Conservation (phyloP, 2,329 filamentous ascomycete species). For the Colletotrichum coccodes region DNA sequence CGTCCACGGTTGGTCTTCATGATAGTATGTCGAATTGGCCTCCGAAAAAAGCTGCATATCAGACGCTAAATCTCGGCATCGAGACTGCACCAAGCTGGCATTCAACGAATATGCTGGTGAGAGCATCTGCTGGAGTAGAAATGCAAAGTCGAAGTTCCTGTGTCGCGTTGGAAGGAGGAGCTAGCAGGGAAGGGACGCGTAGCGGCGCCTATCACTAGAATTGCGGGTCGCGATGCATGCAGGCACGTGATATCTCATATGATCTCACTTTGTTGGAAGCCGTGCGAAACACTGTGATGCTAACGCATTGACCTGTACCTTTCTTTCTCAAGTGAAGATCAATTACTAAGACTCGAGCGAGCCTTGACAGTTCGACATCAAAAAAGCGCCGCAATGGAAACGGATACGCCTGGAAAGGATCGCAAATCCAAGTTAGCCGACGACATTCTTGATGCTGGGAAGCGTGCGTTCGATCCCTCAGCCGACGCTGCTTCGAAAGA, state of each 20-base stretch:
- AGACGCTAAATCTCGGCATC: not conserved
- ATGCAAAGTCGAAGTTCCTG: not conserved
- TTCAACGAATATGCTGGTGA: not conserved
- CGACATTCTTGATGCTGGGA: constrained; percentile 51
- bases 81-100: not conserved
- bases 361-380: not conserved
- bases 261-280: not conserved
- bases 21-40: constrained; percentile 45
- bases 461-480: constrained; percentile 60
- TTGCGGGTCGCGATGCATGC: constrained; percentile 19
- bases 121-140: not conserved
- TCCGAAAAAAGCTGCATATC: not conserved
- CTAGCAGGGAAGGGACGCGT: constrained; percentile 1
- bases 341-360: constrained; percentile 1
- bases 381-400: constrained; percentile 21
- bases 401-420: constrained; percentile 15
- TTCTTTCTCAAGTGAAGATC: not conserved
- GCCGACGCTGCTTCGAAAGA: constrained; percentile 44
- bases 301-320: not conserved
- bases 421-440: constrained; percentile 39
- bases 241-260: constrained; percentile 40
- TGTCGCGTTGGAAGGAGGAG: not conserved
- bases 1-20: constrained; percentile 28
- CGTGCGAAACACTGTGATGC: not conserved
- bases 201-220: not conserved